Evolutionary conservation across 192 early-diverging fungal species (phyloP), one percentile per base, ranked within the genome.

Genomic region (Obelidium mucronatum): DNA sequence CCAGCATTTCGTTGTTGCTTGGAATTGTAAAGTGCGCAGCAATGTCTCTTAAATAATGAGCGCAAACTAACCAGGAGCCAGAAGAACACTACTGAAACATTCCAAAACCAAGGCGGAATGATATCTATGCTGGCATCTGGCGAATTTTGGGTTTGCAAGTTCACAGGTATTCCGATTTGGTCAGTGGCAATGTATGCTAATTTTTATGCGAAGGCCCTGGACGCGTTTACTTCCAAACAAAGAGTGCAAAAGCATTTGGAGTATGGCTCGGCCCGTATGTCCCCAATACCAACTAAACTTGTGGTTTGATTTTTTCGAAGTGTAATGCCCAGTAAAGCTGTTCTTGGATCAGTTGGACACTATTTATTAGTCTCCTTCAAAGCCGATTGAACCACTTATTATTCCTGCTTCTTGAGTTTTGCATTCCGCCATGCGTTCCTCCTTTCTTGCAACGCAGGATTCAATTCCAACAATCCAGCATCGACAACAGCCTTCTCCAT

Each of bases 401-500:
- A n/a, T n/a, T n/a, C n/a, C n/a, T n/a, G n/a, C n/a, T n/a, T n/a
- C n/a, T n/a, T n/a, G n/a, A n/a, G n/a, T n/a, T n/a, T n/a, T n/a
- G n/a, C 44, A 48, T 19, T 48, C 44, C 44, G 44, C 44, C 44
- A 48, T 19, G 11, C 19, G 44, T 48, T 48, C 44, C 44, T 15
- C 44, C 44, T 48, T 6, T 6, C 44, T 75, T 40, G 59, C 34
- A 67, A 40, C 52, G 19, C 62, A 5, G 77, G 48, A 51, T 79
- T 67, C 17, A 19, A 34, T 31, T 84, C 83, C 19, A 67, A 31
- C 40, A 85, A 36, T 58, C 60, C 44, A 11, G 78, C 30, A 70
- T 85, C 81, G 35, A 83, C 77, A 56, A 79, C 73, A 66, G 78
- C 37, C 62, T 81, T 85, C 77, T 85, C 84, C 79, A 85, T 85